Conservation (phyloP, 2,329 filamentous ascomycete species). For the Alternaria triticina region DNA sequence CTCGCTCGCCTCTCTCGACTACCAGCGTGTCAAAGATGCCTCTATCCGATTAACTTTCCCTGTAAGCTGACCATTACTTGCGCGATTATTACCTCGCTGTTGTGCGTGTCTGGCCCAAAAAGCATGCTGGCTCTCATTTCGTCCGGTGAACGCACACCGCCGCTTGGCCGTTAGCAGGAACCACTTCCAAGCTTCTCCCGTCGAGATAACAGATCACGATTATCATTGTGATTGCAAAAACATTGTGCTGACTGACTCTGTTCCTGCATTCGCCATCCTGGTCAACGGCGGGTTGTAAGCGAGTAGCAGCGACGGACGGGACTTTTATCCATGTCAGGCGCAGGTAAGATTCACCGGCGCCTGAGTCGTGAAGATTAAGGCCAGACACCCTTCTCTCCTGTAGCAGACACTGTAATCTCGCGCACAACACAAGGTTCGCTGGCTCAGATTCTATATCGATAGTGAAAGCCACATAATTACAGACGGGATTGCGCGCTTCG, state of each 20-base stretch:
- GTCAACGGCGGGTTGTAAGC: neutral
- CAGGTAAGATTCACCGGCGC: neutral
- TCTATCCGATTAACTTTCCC: neutral
- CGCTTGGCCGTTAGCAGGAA: neutral
- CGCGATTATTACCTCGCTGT: neutral
- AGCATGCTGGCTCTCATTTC: neutral
- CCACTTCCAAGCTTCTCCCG: neutral
- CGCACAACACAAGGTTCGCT: neutral
- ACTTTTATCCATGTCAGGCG: neutral
- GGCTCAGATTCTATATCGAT: neutral
- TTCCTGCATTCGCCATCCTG: conserved; percentile 8
- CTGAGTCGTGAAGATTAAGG: neutral
- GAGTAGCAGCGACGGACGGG: neutral
- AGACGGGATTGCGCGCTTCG: neutral
- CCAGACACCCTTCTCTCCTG: neutral
- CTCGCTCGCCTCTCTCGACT: neutral
- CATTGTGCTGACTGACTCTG: conserved; percentile 1
- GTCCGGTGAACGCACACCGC: conserved; percentile 8
- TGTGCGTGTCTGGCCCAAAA: neutral
- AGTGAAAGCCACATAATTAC: neutral
- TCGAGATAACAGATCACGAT: neutral
- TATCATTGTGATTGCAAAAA: neutral
- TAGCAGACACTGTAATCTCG: neutral
- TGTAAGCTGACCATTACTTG: neutral
- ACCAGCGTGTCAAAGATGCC: neutral